Evolutionary conservation across 2,329 filamentous ascomycete genomes (phyloP).

Genomic region (Talaromyces sp.): DNA sequence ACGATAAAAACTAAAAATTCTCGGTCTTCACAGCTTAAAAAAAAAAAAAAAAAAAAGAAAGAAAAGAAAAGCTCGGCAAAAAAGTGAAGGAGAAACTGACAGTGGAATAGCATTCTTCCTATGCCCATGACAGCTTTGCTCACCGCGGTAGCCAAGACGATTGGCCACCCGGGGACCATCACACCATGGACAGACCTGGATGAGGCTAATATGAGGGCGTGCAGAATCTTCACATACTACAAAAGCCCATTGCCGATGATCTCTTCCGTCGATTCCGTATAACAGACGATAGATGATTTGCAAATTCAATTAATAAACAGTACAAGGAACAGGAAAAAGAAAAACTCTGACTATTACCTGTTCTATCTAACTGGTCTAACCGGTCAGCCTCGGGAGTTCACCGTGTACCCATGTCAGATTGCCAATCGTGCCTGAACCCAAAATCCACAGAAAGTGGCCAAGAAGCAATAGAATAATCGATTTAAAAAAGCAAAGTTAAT

Average conservation of each 20-base stretch:
- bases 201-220: neutral
- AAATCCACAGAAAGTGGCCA: neutral
- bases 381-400: neutral
- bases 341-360: neutral
- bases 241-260: neutral
- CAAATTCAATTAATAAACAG: neutral
- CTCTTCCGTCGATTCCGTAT: too few species aligned
- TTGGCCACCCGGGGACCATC: neutral
- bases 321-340: constrained; percentile 8
- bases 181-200: neutral
- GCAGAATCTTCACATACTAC: neutral
- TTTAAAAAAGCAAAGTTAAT: neutral
- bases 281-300: too few species aligned
- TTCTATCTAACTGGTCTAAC: neutral
- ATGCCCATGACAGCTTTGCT: constrained; percentile 13
- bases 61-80: neutral
- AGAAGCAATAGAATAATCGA: too few species aligned
- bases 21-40: neutral
- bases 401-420: neutral
- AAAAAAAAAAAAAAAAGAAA: neutral
- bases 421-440: neutral
- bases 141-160: constrained; percentile 2
- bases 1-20: neutral
- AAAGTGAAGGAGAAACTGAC: neutral
- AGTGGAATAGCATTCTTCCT: neutral